Percentiles rank a stretch among this genome's conserved stretches.
These are phyloP conservation scores for Cryptococcus wingfieldii DNA, from an alignment of 1,284 basidiomycete genomes.

Conservation along the genomic window DNA sequence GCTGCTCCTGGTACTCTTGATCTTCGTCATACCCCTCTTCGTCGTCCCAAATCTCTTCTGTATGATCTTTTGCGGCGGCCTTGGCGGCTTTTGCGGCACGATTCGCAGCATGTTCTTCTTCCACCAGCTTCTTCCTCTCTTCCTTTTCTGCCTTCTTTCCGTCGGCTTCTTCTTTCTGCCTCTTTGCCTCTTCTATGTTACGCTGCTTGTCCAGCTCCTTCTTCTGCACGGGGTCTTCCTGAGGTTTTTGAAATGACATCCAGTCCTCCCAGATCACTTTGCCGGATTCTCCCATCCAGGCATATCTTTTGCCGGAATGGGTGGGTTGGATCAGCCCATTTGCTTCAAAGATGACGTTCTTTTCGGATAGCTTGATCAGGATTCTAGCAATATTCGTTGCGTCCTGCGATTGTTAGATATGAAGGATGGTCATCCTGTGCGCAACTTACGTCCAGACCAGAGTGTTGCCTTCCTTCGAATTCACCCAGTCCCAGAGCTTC, in stretches of 20 bases:
- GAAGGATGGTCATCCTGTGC: background rate
- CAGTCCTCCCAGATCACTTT: conserved; percentile 42
- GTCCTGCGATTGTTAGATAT: conserved; percentile 57
- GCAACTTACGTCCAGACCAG: conserved; percentile 73
- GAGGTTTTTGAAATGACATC: conserved; percentile 16
- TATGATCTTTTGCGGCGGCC: background rate
- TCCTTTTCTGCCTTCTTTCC: background rate
- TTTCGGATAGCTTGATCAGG: conserved; percentile 64
- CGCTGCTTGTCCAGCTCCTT: background rate
- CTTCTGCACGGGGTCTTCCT: background rate
- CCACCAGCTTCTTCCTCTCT: background rate
- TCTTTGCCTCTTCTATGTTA: no score
- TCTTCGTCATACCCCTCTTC: no score
- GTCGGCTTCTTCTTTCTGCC: background rate
- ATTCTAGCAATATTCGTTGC: conserved; percentile 78
- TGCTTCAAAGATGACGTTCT: conserved; percentile 62
- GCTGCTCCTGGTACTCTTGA: background rate
- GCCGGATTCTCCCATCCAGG: conserved; percentile 48
- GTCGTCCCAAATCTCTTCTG: background rate
- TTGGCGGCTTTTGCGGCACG: background rate
- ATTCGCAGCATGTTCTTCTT: background rate
- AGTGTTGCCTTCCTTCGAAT: conserved; percentile 78
- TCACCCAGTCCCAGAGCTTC: conserved; percentile 44
- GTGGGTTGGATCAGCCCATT: conserved; percentile 64
- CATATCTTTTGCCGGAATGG: conserved; percentile 42